phyloP scores from a whole-genome alignment of 2,329 filamentous ascomycete genomes.

The Neofusicoccum kwambonambiense region DNA sequence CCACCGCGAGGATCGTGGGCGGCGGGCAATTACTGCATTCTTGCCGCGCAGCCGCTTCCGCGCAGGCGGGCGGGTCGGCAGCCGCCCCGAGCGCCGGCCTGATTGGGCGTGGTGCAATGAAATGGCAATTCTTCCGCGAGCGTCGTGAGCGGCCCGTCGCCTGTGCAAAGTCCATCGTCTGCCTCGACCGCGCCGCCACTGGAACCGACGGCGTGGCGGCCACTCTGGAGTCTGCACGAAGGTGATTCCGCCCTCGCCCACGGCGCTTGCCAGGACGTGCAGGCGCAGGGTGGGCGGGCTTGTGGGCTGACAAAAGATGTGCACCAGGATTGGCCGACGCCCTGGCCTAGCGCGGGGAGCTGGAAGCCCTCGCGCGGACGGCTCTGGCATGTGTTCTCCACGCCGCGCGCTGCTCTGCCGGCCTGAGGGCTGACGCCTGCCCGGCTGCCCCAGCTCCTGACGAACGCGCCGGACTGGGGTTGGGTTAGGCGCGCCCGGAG shows the following conservation, averaged over 20 bases:
- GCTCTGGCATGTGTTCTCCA: no score
- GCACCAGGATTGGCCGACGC: neutral
- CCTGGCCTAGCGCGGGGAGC: no score
- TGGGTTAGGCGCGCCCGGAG: no score
- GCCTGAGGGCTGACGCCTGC: no score
- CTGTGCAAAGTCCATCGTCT: neutral
- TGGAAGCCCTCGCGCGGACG: no score
- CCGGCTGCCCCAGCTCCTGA: no score
- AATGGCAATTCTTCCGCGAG: conserved; percentile 2
- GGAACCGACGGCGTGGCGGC: neutral
- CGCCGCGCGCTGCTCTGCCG: no score
- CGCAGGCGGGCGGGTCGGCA: neutral
- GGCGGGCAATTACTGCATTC: neutral
- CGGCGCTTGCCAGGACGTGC: neutral
- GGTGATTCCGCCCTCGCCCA: neutral
- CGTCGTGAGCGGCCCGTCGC: neutral
- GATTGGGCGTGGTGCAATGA: conserved; percentile 6
- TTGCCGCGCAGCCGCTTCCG: neutral
- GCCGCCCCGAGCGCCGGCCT: neutral
- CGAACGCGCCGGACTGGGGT: no score
- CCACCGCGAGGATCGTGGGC: conserved; percentile 1
- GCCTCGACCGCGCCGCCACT: conserved; percentile 1
- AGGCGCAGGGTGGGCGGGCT: neutral
- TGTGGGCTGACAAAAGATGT: neutral
- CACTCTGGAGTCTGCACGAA: neutral